phyloP scores from a whole-genome alignment of 1,284 basidiomycete species.

The Cutaneotrichosporon sp. region DNA sequence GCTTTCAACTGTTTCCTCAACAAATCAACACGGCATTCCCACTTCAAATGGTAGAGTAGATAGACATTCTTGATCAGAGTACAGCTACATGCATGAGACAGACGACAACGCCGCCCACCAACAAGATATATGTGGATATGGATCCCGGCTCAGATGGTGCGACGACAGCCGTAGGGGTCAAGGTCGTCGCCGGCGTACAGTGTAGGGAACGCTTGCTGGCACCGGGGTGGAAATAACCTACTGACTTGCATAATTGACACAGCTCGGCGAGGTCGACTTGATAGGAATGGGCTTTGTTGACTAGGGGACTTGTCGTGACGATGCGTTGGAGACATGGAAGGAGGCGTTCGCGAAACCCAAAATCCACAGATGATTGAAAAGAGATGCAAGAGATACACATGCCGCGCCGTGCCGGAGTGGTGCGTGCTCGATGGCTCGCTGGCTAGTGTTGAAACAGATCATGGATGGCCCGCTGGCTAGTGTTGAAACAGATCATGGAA shows the following conservation, averaged over 20 bases:
- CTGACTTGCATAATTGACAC: too few relatives aligned
- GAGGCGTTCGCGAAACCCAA: too few relatives aligned
- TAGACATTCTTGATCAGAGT: too few relatives aligned
- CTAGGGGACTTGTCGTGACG: background rate
- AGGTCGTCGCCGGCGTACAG: too few relatives aligned
- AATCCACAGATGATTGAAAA: background rate
- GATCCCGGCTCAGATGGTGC: background rate
- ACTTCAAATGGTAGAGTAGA: too few relatives aligned
- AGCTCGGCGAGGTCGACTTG: too few relatives aligned
- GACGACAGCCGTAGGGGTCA: background rate
- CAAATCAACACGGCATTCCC: conserved; percentile 2
- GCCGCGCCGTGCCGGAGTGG: background rate
- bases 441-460: too few relatives aligned
- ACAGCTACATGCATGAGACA: conserved; percentile 21
- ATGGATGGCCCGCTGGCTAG: conserved; percentile 15
- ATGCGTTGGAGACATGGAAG: too few relatives aligned
- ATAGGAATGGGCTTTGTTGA: background rate
- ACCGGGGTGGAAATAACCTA: too few relatives aligned
- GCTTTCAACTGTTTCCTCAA: too few relatives aligned
- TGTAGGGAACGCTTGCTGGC: too few relatives aligned
- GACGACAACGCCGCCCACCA: background rate
- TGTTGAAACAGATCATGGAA: conserved; percentile 47
- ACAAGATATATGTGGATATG: conserved; percentile 20
- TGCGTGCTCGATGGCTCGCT: too few relatives aligned
- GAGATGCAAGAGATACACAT: conserved; percentile 1